phyloP scores from a whole-genome alignment of 345 rosid species.

The Brassica cretica region DNA sequence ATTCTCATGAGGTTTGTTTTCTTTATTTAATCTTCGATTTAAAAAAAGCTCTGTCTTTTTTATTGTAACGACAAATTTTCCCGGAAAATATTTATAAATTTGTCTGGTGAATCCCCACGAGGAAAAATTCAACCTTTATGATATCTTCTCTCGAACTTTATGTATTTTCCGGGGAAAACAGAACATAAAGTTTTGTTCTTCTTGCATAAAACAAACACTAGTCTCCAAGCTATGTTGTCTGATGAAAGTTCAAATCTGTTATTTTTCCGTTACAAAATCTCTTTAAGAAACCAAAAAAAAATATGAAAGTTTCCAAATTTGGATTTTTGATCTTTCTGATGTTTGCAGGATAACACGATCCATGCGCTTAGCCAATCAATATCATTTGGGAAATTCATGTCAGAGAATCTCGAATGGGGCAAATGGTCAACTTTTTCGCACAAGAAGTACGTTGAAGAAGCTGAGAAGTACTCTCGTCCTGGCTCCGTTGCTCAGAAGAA shows the following conservation, averaged over 20 bases:
- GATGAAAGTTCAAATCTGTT: background rate
- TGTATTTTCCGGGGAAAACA: background rate
- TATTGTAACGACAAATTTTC: conserved; percentile 8
- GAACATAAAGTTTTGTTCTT: background rate
- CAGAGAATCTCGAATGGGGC: conserved; percentile 88
- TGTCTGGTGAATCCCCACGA: conserved; percentile 7
- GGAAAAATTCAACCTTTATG: background rate
- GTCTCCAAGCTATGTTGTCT: background rate
- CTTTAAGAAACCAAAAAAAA: background rate
- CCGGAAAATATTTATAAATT: background rate
- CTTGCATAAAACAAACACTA: background rate
- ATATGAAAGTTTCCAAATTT: conserved; percentile 1
- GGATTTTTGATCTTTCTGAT: background rate
- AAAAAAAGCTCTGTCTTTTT: background rate
- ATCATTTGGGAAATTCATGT: conserved; percentile 82
- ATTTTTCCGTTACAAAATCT: background rate
- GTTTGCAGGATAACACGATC: conserved; percentile 62
- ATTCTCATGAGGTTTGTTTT: conserved; percentile 61
- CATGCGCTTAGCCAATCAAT: conserved; percentile 71
- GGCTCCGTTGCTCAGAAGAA: conserved; percentile 87
- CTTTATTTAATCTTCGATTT: background rate
- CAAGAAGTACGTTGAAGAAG: conserved; percentile 77
- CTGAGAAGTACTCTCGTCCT: conserved; percentile 70
- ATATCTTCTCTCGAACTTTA: background rate
- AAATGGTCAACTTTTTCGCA: conserved; percentile 84